Conservation (phyloP, 768 basidiomycete genomes). For the Plicaturopsis crispa region DNA sequence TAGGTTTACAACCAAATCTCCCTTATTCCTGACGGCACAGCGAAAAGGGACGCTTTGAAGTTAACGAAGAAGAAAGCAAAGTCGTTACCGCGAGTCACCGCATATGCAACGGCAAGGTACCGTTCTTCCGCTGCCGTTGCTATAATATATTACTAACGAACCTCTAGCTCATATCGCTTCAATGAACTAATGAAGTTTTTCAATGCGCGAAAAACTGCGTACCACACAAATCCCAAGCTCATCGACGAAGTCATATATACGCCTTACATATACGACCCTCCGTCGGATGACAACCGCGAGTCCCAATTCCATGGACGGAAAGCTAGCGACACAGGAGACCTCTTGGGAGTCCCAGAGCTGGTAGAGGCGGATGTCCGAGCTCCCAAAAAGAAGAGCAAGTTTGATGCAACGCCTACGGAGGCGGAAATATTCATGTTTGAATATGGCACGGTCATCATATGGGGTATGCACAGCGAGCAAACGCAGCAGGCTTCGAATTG, state of each 20-base stretch:
- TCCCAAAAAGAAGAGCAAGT: slow-evolving; percentile 56
- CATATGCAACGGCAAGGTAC: slow-evolving; percentile 90
- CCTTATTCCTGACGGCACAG: slow-evolving; percentile 90
- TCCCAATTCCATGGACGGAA: slow-evolving; percentile 17
- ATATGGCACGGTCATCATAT: slow-evolving; percentile 93
- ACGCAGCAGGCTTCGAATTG: no score
- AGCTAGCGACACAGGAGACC: slow-evolving; percentile 44
- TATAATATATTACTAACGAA: no score
- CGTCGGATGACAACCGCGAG: slow-evolving; percentile 20
- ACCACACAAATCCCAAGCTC: slow-evolving; percentile 78
- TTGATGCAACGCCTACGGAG: slow-evolving; percentile 55
- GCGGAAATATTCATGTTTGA: slow-evolving; percentile 92
- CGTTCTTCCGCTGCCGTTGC: slow-evolving; percentile 11
- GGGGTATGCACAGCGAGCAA: no score
- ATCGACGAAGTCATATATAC: slow-evolving; percentile 95
- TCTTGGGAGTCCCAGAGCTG: slow-evolving; percentile 74
- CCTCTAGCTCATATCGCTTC: slow-evolving; percentile 77
- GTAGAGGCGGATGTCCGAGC: slow-evolving; percentile 27
- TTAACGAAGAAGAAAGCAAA: slow-evolving; percentile 95
- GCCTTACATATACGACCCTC: slow-evolving; percentile 74
- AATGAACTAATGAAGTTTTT: slow-evolving; percentile 86
- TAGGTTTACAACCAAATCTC: slow-evolving; percentile 94
- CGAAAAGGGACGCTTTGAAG: slow-evolving; percentile 81
- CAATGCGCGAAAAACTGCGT: slow-evolving; percentile 71
- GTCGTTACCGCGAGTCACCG: slow-evolving; percentile 86